Evolutionary conservation across 169 alveolate species (phyloP), one percentile per base, ranked within the genome.

Genomic region (Plasmodium adleri): DNA sequence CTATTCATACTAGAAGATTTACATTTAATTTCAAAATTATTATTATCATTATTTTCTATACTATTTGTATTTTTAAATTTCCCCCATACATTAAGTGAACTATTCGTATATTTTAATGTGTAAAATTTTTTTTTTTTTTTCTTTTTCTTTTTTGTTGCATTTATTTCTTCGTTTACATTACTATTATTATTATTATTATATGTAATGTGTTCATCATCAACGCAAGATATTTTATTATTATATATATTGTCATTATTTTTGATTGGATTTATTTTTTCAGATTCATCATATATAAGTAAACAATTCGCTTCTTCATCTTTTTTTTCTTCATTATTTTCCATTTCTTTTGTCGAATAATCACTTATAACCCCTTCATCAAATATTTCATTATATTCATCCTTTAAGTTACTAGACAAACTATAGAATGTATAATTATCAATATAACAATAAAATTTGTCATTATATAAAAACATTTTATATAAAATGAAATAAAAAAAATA

Each of bases 401-500:
- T 68, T 7, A 83, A 10, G 17, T 68, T 56, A 60, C 45, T 47
- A 68, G 83, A 68, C 13, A 83, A 17, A 63, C 83, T 83, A 83
- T 83, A 83, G 70, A 83, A 83, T 20, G 59, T 8, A 54, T 83
- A 52, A 60, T 83, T 83, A 45, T 83, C 83, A 13, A 83, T 47
- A 28, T 68, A 68, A 47, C 91, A 83, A 28, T 83, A 83, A 28
- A 83, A 58, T 43, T 68, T 83, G 45, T 47, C 59, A 39, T 83
- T 56, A 60, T 83, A 83, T 5, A 68, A 45, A 83, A 83, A 83
- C 52, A 83, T 83, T 83, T 72, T 83, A 63, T 67, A 83, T 68
- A 83, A 20, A 7, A 83, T 83, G 20, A 83, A 83, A 49, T 83
- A 83, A 62, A 83, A 83, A 68, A 63, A 83, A 83, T 54, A 83